A percentile compares a stretch with the other conserved stretches of the same genome.
Conservation (phyloP, 257 asterid species). For the Cynanchum wilfordii region DNA sequence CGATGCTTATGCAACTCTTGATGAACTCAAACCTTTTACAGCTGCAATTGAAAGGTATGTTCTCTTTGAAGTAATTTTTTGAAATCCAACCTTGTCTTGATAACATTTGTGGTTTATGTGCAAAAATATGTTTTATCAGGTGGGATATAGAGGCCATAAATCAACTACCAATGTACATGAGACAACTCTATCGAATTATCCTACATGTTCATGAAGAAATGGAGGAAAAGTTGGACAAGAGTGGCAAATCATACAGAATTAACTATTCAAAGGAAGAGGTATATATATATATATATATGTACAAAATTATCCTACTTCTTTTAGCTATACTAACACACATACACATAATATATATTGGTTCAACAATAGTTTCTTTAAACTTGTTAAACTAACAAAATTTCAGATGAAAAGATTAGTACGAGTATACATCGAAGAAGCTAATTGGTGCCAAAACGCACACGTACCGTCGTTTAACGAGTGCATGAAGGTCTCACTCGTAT, state of each 20-base stretch:
- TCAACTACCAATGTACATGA: conserved; percentile 23
- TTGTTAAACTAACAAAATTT: neutral
- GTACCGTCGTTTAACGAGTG: neutral
- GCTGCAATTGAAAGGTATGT: conserved; percentile 27
- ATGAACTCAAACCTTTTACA: conserved; percentile 23
- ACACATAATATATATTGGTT: no score
- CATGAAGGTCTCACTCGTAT: neutral
- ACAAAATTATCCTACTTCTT: no score
- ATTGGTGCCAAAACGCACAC: neutral
- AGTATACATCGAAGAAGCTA: conserved; percentile 25
- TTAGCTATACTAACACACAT: no score
- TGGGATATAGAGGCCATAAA: conserved; percentile 17
- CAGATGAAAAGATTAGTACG: conserved; percentile 25
- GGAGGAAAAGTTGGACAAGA: conserved; percentile 16
- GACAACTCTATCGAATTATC: conserved; percentile 2
- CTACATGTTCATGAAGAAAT: conserved; percentile 16
- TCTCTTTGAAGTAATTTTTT: no score
- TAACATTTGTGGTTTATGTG: no score
- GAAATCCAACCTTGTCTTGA: no score
- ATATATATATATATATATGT: neutral
- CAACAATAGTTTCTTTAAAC: no score
- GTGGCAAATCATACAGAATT: neutral
- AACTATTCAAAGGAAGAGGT: conserved; percentile 21
- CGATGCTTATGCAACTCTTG: neutral
- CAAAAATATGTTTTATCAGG: conserved; percentile 9